A percentile compares a stretch with the other conserved stretches of the same genome.
Conservation (phyloP, 148 eudicot genomes). For the Rhododendron mucronatum region DNA sequence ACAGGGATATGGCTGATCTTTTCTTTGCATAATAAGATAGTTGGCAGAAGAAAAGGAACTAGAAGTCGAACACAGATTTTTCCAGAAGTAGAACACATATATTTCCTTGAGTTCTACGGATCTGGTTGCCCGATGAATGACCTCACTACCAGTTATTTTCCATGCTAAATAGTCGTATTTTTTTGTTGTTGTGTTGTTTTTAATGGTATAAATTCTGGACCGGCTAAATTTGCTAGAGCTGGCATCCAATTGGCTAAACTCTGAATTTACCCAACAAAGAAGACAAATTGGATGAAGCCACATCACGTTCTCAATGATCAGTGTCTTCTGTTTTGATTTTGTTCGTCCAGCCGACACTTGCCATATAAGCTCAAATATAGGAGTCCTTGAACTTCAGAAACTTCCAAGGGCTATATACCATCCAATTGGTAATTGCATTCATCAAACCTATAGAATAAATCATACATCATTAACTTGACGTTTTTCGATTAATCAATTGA, state of each 20-base stretch:
- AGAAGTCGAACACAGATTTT: neutral
- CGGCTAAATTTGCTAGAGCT: neutral
- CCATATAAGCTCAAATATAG: neutral
- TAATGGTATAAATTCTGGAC: neutral
- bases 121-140: neutral
- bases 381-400: neutral
- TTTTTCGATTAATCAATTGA: neutral
- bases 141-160: neutral
- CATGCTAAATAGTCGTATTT: neutral
- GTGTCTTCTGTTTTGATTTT: neutral
- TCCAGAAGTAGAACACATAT: neutral
- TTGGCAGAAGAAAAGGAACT: neutral
- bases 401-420: neutral
- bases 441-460: neutral
- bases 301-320: neutral
- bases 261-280: neutral
- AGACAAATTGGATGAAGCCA: neutral
- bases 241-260: neutral
- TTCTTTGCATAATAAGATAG: neutral
- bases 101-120: neutral
- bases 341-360: neutral
- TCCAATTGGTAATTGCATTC: neutral
- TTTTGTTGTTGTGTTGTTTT: neutral
- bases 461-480: neutral
- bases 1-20: neutral